Evolutionary conservation across 371 early-diverging fungal genomes (phyloP), one percentile per base, ranked within the genome.

Genomic region (Mucor racemosus): DNA sequence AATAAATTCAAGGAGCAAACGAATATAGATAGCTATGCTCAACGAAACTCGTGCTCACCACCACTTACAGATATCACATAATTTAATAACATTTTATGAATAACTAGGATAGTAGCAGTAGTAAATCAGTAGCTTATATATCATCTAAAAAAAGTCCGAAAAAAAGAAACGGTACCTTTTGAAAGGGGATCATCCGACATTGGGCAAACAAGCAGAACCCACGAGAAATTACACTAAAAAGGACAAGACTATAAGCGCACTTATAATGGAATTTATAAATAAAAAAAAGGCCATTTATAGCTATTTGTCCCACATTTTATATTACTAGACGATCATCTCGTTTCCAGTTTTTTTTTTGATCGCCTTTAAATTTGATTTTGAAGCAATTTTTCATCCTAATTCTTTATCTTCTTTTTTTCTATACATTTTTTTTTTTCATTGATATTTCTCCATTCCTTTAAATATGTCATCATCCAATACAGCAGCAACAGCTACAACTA

Each of bases 181-280:
- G n/a, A 21, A 19, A 50, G 33, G 53, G 41, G 60, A 60, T 60
- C 60, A 60, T 44, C 46, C 44, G 60, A 53, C 33, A 44, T 44
- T 44, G 44, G 44, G 44, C 44, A 14, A 42, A n/a, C 44, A 53
- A 66, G 40, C 34, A 50, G 34, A 66, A 14, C 66, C 54, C 66
- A 66, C 66, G 61, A 66, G 60, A 34, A 41, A 54, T 15, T 21
- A 33, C 41, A 66, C 66, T 53, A 60, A 66, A 53, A 60, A 39
- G 44, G 66, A 11, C 19, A 63, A 60, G 60, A 56, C 64, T 64
- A 1, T 9, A 56, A 54, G 53, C 40, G 60, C 66, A 33, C 60
- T 41, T 40, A n/a, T 60, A 17, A 39, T 34, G 44, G 44, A 44
- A 44, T 44, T 44, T 44, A 44, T 44, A 44, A 44, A 44, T 44